phyloP scores from a whole-genome alignment of 2,329 filamentous ascomycete species.

The Colletotrichum shisoi region DNA sequence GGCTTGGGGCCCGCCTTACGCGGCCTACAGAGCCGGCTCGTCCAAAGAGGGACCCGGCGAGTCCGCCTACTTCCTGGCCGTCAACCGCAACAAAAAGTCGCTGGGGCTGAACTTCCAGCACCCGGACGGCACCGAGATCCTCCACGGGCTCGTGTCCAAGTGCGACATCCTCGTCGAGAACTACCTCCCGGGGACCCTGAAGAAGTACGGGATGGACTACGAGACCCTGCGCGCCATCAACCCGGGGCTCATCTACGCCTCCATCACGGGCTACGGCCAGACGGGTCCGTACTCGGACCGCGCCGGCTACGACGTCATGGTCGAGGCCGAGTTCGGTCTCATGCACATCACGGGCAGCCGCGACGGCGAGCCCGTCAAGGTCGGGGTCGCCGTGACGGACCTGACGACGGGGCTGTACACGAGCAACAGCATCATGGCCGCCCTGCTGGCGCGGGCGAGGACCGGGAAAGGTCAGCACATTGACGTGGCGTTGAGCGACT shows the following conservation, averaged over 20 bases:
- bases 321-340: conserved; percentile 95
- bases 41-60: conserved; percentile 77
- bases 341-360: conserved; percentile 97
- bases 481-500: conserved; percentile 89
- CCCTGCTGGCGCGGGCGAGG: conserved; percentile 76
- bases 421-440: conserved; percentile 94
- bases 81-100: conserved; percentile 97
- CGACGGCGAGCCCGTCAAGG: conserved; percentile 92
- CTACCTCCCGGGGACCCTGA: conserved; percentile 87
- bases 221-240: conserved; percentile 82
- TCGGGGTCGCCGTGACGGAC: conserved; percentile 96
- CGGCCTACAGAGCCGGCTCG: conserved; percentile 72
- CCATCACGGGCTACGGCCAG: conserved; percentile 96
- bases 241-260: conserved; percentile 87
- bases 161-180: conserved; percentile 97
- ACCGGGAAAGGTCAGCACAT: conserved; percentile 89
- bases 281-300: conserved; percentile 87
- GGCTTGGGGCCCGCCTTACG: conserved; percentile 96
- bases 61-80: conserved; percentile 91
- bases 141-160: conserved; percentile 82
- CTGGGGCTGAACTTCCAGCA: conserved; percentile 90
- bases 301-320: conserved; percentile 98
- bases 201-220: conserved; percentile 92
- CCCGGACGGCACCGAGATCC: conserved; percentile 79
- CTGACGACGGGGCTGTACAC: conserved; percentile 95